Conservation (phyloP, 176 grass and related monocot species). For the Aegilops umbellulata region DNA sequence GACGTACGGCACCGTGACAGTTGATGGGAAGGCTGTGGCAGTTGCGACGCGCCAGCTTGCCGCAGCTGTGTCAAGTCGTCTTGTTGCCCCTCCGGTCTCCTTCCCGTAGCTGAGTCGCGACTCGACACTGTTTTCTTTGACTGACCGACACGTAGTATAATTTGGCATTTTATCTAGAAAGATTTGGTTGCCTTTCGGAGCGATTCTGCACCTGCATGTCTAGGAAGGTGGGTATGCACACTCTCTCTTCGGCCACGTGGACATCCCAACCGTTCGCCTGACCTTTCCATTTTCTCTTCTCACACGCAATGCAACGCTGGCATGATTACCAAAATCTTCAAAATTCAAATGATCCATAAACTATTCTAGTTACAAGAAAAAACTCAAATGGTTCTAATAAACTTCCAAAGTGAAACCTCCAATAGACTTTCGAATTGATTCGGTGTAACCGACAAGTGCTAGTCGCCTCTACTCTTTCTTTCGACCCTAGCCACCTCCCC, state of each 20-base stretch:
- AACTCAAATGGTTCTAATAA: too few species aligned
- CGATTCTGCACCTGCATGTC: background rate
- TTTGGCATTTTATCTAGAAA: background rate
- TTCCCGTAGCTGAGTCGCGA: background rate
- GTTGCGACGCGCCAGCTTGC: constrained; percentile 23
- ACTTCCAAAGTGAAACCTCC: too few species aligned
- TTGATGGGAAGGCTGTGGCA: background rate
- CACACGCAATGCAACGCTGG: too few species aligned
- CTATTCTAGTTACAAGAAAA: too few species aligned
- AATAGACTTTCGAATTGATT: too few species aligned
- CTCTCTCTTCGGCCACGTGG: background rate
- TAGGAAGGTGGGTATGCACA: background rate
- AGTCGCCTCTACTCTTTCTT: too few species aligned
- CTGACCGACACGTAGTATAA: too few species aligned
- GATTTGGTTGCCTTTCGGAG: background rate
- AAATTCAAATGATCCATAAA: too few species aligned
- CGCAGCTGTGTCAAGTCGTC: background rate
- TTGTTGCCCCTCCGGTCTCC: too few species aligned
- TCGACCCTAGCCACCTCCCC: too few species aligned
- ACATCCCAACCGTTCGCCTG: background rate
- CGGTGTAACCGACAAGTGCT: too few species aligned
- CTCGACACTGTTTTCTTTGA: background rate
- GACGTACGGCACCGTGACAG: background rate
- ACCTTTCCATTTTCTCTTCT: background rate
- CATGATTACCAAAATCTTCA: too few species aligned